Conservation (phyloP, 2,329 filamentous ascomycete species). For the Apiospora koreana region DNA sequence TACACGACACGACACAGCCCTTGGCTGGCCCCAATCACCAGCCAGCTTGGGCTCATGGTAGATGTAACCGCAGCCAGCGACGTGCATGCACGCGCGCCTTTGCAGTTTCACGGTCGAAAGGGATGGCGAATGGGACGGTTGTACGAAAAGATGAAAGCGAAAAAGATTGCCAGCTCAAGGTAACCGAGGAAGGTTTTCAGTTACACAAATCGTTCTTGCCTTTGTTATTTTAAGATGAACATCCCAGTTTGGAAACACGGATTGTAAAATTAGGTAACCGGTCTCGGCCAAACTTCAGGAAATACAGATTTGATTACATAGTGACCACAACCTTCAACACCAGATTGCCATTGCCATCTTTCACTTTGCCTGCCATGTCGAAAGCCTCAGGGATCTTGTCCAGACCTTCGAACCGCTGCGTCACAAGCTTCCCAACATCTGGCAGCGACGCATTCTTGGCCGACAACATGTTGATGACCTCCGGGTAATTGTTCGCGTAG, state of each 20-base stretch:
- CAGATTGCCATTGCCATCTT: conserved; percentile 68
- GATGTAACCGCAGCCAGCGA: background rate
- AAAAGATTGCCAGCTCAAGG: too few species aligned
- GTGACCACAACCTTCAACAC: conserved; percentile 75
- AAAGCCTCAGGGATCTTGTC: conserved; percentile 67
- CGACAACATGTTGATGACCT: conserved; percentile 52
- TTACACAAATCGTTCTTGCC: too few species aligned
- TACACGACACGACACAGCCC: too few species aligned
- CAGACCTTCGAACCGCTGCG: conserved; percentile 68
- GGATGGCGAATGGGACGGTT: background rate
- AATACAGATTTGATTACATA: too few species aligned
- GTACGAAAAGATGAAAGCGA: background rate
- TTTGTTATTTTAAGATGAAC: too few species aligned
- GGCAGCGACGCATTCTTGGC: conserved; percentile 55
- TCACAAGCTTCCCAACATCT: conserved; percentile 67
- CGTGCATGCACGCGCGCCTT: background rate
- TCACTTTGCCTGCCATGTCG: conserved; percentile 69
- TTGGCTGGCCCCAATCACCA: background rate
- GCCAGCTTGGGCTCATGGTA: background rate
- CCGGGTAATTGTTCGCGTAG: conserved; percentile 74
- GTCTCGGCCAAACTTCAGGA: too few species aligned
- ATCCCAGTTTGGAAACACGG: too few species aligned
- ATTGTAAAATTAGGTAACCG: too few species aligned
- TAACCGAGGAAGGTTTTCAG: too few species aligned
- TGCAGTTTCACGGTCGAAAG: background rate